These are phyloP conservation scores for Trichoderma guizhouense DNA, from an alignment of 2,329 filamentous ascomycete species.

Conservation along the genomic window DNA sequence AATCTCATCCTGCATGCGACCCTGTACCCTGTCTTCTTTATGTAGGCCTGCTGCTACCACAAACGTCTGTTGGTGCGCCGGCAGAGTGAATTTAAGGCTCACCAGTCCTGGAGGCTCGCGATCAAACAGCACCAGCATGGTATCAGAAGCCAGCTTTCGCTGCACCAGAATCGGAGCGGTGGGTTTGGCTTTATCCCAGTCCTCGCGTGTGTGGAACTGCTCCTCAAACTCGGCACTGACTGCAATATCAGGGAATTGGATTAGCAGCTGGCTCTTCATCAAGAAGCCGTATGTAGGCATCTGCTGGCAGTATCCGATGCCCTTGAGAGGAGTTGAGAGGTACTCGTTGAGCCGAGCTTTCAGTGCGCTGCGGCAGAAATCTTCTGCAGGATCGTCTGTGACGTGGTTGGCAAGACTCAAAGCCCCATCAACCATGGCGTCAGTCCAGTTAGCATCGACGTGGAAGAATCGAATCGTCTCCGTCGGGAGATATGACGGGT, in stretches of 20 bases:
- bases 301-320: neutral
- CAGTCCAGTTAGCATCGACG: neutral
- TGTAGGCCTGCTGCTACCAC: neutral
- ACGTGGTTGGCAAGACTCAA: neutral
- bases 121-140: neutral
- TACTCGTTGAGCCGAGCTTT: neutral
- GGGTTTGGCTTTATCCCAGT: neutral
- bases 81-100: neutral
- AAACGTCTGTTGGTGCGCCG: neutral
- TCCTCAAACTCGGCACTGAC: neutral
- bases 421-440: neutral
- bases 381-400: neutral
- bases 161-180: neutral
- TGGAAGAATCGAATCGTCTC: neutral
- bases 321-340: neutral
- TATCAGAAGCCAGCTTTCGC: neutral
- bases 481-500: neutral
- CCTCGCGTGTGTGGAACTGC: neutral
- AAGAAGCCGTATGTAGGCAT: neutral
- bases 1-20: neutral
- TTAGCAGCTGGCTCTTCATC: neutral
- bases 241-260: neutral
- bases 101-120: neutral
- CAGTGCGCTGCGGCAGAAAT: neutral
- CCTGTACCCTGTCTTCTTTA: neutral